Percentiles rank a stretch among this genome's conserved stretches.
These are phyloP conservation scores for Phyllosticta citrichinensis DNA, from an alignment of 2,329 filamentous ascomycete species.

Conservation along the genomic window DNA sequence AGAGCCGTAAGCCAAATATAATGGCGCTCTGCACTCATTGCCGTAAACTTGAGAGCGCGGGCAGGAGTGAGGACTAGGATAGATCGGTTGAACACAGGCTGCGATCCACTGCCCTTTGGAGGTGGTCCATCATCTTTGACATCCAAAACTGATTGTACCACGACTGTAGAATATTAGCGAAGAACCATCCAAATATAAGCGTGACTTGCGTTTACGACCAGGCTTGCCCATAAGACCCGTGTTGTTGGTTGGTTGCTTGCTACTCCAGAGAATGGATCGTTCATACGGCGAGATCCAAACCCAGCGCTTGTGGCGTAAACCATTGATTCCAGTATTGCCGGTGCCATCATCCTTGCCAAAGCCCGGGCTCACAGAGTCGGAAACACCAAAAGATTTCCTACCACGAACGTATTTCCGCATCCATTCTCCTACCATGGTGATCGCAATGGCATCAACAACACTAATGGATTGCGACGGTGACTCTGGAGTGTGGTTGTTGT, in stretches of 20 bases:
- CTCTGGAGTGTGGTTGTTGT: conserved; percentile 29
- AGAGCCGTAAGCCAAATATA: conserved; percentile 91
- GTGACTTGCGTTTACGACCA: conserved; percentile 77
- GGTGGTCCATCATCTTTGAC: conserved; percentile 87
- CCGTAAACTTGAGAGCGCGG: conserved; percentile 90
- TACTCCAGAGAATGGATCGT: conserved; percentile 93
- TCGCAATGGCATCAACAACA: conserved; percentile 92
- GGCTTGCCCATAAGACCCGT: conserved; percentile 86
- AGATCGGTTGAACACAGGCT: conserved; percentile 72
- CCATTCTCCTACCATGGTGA: conserved; percentile 97
- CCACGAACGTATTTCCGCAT: conserved; percentile 86
- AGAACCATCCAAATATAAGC: neutral
- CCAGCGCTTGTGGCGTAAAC: conserved; percentile 83
- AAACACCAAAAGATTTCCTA: conserved; percentile 81
- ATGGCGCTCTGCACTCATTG: conserved; percentile 71
- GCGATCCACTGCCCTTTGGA: conserved; percentile 54
- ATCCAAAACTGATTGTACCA: conserved; percentile 91
- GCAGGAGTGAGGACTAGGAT: conserved; percentile 92
- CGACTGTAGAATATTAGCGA: conserved; percentile 49
- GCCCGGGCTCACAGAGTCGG: conserved; percentile 58
- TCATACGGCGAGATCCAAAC: conserved; percentile 98
- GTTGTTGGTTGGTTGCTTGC: conserved; percentile 85
- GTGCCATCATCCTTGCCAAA: conserved; percentile 8
- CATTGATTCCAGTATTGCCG: conserved; percentile 40
- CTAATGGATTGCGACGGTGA: conserved; percentile 55